Evolutionary conservation across 192 early-diverging fungal species (phyloP).

Genomic region (Rhizophlyctis rosea): DNA sequence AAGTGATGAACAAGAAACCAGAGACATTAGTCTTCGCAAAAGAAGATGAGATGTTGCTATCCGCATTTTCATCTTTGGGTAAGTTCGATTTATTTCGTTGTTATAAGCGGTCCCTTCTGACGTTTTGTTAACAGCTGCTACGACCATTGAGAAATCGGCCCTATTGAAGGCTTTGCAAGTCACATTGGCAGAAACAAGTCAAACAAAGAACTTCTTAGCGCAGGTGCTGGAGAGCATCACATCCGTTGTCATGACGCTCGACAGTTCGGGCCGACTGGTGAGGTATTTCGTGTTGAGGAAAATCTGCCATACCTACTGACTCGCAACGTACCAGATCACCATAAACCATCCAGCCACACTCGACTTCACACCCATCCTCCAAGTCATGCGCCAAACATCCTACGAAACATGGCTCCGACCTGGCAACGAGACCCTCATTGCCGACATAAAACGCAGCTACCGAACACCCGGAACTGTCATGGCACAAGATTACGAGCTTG

Average conservation of each 20-base stretch:
- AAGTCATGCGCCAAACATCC: too few relatives aligned
- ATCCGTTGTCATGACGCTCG: constrained; percentile 49
- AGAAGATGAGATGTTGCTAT: constrained; percentile 51
- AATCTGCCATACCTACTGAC: too few relatives aligned
- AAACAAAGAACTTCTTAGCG: too few relatives aligned
- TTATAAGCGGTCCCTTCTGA: not conserved
- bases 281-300: too few relatives aligned
- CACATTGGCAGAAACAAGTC: too few relatives aligned
- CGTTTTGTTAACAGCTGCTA: constrained; percentile 38
- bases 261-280: too few relatives aligned
- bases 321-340: constrained; percentile 32
- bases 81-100: not conserved
- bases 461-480: too few relatives aligned
- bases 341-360: constrained; percentile 33
- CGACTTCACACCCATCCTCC: too few relatives aligned
- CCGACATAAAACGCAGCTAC: constrained; percentile 39
- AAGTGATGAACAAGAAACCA: constrained; percentile 52
- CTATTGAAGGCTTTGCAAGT: too few relatives aligned
- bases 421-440: constrained; percentile 31
- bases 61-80: constrained; percentile 56
- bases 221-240: too few relatives aligned
- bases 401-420: constrained; percentile 44
- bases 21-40: constrained; percentile 33
- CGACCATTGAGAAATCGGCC: constrained; percentile 54
- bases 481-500: too few relatives aligned